Evolutionary conservation across 2,329 filamentous ascomycete genomes (phyloP).

Genomic region (Microdochium bolleyi): DNA sequence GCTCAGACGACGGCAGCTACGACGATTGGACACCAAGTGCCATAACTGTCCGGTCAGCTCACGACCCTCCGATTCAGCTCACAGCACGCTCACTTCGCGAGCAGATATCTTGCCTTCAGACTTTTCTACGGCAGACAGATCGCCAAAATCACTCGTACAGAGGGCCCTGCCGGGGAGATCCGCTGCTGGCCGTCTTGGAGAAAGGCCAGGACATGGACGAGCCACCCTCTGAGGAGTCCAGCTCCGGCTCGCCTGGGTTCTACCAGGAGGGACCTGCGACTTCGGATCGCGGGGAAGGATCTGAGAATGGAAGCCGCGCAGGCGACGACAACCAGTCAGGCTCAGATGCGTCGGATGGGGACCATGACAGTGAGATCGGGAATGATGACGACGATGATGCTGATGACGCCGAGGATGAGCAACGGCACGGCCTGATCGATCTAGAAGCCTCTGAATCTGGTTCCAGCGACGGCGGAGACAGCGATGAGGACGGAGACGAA

Average conservation of each 20-base stretch:
- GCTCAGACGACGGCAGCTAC: too few relatives aligned
- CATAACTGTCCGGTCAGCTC: too few relatives aligned
- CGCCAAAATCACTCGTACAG: too few relatives aligned
- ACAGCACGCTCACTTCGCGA: too few relatives aligned
- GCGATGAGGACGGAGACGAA: slow-evolving; percentile 3
- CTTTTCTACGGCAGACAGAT: too few relatives aligned
- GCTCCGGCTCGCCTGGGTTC: background rate
- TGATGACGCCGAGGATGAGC: background rate
- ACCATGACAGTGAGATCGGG: background rate
- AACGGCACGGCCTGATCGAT: slow-evolving; percentile 14
- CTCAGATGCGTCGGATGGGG: slow-evolving; percentile 3
- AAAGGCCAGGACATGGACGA: background rate
- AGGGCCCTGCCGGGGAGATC: too few relatives aligned
- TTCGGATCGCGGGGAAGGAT: background rate
- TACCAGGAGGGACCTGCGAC: background rate
- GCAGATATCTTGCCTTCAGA: too few relatives aligned
- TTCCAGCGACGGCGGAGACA: slow-evolving; percentile 11
- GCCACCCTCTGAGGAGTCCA: background rate
- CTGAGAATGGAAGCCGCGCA: background rate
- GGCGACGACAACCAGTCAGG: slow-evolving; percentile 10
- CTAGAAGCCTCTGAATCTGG: slow-evolving; percentile 17
- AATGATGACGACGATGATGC: background rate
- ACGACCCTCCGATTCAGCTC: too few relatives aligned
- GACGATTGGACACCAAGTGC: too few relatives aligned
- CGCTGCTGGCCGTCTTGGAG: background rate